Evolutionary conservation across 75 land plant genomes (phyloP).

Genomic region (Picea sitchensis): DNA sequence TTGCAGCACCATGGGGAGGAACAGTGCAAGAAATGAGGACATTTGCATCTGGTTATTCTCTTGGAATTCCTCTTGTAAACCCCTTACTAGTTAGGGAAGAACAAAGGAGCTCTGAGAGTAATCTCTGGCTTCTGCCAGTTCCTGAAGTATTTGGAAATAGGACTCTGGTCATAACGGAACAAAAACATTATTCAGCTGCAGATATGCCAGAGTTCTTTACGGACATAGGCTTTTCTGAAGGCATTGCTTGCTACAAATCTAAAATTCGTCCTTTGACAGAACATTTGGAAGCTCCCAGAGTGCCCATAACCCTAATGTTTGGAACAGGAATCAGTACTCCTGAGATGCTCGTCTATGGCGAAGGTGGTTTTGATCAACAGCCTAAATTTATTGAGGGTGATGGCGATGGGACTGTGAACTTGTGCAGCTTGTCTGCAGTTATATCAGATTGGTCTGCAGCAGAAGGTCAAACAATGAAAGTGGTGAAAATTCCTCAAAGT

Average conservation of each 20-base stretch:
- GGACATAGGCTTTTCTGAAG: constrained; percentile 80
- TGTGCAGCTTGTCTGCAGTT: constrained; percentile 66
- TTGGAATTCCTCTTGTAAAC: constrained; percentile 74
- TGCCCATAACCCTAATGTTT: constrained; percentile 63
- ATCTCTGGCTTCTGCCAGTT: constrained; percentile 86
- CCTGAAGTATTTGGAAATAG: constrained; percentile 41
- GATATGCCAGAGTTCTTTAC: constrained; percentile 59
- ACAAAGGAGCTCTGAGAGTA: constrained; percentile 87
- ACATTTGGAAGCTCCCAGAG: constrained; percentile 36
- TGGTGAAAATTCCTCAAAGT: constrained; percentile 37
- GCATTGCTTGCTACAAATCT: constrained; percentile 50
- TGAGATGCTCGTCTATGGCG: constrained; percentile 62
- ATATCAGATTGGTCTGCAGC: constrained; percentile 44
- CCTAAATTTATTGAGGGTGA: constrained; percentile 76
- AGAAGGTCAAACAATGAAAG: constrained; percentile 42
- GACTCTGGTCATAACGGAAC: constrained; percentile 44
- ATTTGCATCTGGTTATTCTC: constrained; percentile 82
- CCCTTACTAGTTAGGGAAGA: constrained; percentile 66
- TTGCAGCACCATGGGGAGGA: constrained; percentile 94
- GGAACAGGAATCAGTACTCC: constrained; percentile 66
- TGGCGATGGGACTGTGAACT: constrained; percentile 97
- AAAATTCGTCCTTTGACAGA: constrained; percentile 57
- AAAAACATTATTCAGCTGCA: constrained; percentile 43
- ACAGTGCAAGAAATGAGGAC: constrained; percentile 75
- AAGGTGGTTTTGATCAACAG: constrained; percentile 60